Base-by-base conservation (phyloP, 2,329 filamentous ascomycete species). In the Acephala macrosclerotiorum region DNA sequence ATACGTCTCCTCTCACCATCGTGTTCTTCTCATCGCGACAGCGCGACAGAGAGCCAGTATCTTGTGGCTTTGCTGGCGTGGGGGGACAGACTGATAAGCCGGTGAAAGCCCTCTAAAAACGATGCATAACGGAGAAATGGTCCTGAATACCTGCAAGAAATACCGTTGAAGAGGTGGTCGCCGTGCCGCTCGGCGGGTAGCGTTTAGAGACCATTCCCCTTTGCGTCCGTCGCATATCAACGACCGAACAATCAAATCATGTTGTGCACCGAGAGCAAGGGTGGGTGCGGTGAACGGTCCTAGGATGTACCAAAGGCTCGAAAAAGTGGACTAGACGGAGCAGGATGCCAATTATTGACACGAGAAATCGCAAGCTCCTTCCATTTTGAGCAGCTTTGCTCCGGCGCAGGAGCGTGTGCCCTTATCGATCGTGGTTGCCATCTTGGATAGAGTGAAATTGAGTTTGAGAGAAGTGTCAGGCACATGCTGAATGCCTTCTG, bases 321-420 rank as follows among this genome's bases (percentile, higher is more conserved):
- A 25, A 29, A 53, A 29, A 33, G 49, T 53, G 49, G 49, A 53
- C 25, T 25, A 29, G n/a, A 20, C 49, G 49, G 49, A 26, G 49
- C 9, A 53, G 25, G 49, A 49, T 33, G 49, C 14, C 12, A 49
- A 20, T n/a, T 4, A 22, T 49, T 8, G 25, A 18, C 7, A 18
- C 18, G 20, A 12, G n/a, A 18, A 9, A 29, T 26, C 12, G 25
- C 49, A 53, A 53, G 22, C 49, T 53, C 49, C 49, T 53, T 53
- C 49, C 49, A 53, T 29, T 53, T 53, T 22, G 25, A 53, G 49
- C 49, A 53, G 49, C 49, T 12, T 29, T 33, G 49, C 25, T 53
- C 49, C 49, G 45, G n/a, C 45, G 25, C 49, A 33, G 6, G 47
- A 33, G 9, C 1, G 12, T 53, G 25, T 53, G 45, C 20, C 49